A percentile compares a stretch with the other conserved stretches of the same genome.
Conservation (phyloP, 345 rosid species). For the Populus ilicifolia region DNA sequence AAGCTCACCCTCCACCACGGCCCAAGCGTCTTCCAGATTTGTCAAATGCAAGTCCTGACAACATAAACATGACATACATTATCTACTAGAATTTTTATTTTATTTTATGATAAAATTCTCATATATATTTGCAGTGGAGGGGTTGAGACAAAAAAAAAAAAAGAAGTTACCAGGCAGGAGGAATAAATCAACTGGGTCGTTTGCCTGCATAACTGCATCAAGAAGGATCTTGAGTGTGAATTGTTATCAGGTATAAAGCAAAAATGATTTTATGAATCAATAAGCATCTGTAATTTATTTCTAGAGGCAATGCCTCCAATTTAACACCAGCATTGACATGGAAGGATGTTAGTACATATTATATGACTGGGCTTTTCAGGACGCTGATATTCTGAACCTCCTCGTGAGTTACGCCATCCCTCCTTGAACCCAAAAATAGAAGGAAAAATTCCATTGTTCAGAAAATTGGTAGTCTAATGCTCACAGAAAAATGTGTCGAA, state of each 20-base stretch:
- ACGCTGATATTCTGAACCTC: too few relatives aligned
- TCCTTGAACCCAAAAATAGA: too few relatives aligned
- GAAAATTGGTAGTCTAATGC: too few relatives aligned
- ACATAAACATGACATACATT: not conserved
- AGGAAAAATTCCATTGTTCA: too few relatives aligned
- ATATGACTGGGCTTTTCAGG: too few relatives aligned
- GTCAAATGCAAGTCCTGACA: conserved; percentile 93
- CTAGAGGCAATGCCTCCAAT: not conserved
- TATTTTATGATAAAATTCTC: not conserved
- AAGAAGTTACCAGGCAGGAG: conserved; percentile 70
- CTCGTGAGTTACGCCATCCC: too few relatives aligned
- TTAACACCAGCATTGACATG: too few relatives aligned
- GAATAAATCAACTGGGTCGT: conserved; percentile 72
- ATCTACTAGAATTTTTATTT: not conserved
- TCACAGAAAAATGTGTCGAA: too few relatives aligned
- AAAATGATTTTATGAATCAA: not conserved
- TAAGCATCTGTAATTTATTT: not conserved
- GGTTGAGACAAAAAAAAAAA: not conserved
- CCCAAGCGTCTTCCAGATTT: conserved; percentile 85
- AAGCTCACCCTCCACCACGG: conserved; percentile 88
- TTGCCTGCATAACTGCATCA: conserved; percentile 69
- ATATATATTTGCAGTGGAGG: not conserved
- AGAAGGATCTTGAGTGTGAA: conserved; percentile 10
- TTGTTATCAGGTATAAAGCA: not conserved
- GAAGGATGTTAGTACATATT: too few relatives aligned